These are phyloP conservation scores for Austroboletus niveus DNA, from an alignment of 1,284 basidiomycete species.

Conservation along the genomic window DNA sequence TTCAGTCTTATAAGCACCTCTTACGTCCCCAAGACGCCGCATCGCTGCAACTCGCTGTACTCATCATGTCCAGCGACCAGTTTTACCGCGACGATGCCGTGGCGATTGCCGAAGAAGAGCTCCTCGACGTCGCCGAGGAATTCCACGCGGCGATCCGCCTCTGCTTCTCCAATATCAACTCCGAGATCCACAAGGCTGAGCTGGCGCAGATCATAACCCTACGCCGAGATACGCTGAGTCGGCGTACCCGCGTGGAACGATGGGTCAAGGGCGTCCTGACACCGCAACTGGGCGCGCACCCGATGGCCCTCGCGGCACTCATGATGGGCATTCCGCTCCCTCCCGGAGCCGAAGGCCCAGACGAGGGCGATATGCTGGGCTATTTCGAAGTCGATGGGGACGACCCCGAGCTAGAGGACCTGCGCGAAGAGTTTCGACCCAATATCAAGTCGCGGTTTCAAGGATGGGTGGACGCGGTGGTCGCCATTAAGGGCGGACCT, in stretches of 20 bases:
- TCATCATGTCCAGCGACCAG: conserved; percentile 34
- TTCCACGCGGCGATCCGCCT: conserved; percentile 42
- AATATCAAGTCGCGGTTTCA: conserved; percentile 53
- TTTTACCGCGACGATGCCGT: conserved; percentile 36
- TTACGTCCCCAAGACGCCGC: conserved; percentile 54
- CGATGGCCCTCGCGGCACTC: conserved; percentile 64
- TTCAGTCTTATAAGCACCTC: conserved; percentile 48
- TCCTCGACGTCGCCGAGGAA: conserved; percentile 42
- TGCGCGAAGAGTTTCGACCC: conserved; percentile 59
- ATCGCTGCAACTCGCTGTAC: conserved; percentile 45
- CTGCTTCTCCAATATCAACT: conserved; percentile 49
- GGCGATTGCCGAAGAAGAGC: conserved; percentile 49
- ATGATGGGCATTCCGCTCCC: conserved; percentile 61
- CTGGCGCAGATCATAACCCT: conserved; percentile 47
- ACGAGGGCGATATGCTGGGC: conserved; percentile 45
- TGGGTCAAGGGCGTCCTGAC: conserved; percentile 55
- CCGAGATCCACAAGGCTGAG: conserved; percentile 37
- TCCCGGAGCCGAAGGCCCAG: conserved; percentile 29
- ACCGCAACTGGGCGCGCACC: conserved; percentile 40
- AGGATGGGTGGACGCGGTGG: conserved; percentile 48
- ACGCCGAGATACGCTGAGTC: conserved; percentile 33
- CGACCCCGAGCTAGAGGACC: conserved; percentile 57
- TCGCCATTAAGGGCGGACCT: conserved; percentile 36
- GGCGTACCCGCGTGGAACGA: conserved; percentile 45
- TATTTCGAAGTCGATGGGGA: conserved; percentile 51